A percentile compares a stretch with the other conserved stretches of the same genome.
Conservation (phyloP, 1,284 basidiomycete genomes). For the Moesziomyces sp. region DNA sequence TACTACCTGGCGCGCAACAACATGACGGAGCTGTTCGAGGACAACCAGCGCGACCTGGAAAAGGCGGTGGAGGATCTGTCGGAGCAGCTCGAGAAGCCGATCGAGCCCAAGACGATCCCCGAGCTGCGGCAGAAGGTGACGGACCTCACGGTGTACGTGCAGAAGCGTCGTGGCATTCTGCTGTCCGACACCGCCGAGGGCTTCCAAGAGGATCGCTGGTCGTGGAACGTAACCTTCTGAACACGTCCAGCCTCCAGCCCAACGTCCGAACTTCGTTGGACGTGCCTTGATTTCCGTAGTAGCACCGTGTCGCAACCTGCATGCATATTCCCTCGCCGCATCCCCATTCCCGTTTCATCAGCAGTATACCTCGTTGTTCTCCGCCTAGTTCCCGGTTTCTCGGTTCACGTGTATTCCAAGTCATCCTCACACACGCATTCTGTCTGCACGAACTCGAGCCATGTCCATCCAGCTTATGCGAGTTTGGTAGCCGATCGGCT, state of each 20-base stretch:
- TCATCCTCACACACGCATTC: too few species aligned
- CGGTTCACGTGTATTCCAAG: too few species aligned
- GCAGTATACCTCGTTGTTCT: too few species aligned
- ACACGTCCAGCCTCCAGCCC: too few species aligned
- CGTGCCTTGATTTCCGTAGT: too few species aligned
- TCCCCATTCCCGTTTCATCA: too few species aligned
- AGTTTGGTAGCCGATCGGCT: too few species aligned
- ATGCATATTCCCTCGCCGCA: too few species aligned
- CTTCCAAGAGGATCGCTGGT: slow-evolving; percentile 82
- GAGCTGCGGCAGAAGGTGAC: slow-evolving; percentile 89
- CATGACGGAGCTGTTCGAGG: slow-evolving; percentile 94
- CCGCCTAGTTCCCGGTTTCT: too few species aligned
- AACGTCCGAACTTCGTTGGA: not conserved
- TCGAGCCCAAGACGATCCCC: slow-evolving; percentile 85
- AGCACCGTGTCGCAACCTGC: too few species aligned
- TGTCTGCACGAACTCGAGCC: too few species aligned
- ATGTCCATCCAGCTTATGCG: too few species aligned
- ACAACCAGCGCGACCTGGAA: slow-evolving; percentile 97
- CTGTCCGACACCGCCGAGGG: slow-evolving; percentile 92
- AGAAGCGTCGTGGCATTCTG: slow-evolving; percentile 93
- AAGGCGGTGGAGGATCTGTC: slow-evolving; percentile 93
- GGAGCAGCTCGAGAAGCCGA: slow-evolving; percentile 87
- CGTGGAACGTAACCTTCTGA: slow-evolving; percentile 60
- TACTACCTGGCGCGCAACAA: slow-evolving; percentile 89
- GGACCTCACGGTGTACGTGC: slow-evolving; percentile 82